Percentiles rank a stretch among this genome's conserved stretches.
Conservation (phyloP, 352 stramenopile species). For the Phytophthora quininea region DNA sequence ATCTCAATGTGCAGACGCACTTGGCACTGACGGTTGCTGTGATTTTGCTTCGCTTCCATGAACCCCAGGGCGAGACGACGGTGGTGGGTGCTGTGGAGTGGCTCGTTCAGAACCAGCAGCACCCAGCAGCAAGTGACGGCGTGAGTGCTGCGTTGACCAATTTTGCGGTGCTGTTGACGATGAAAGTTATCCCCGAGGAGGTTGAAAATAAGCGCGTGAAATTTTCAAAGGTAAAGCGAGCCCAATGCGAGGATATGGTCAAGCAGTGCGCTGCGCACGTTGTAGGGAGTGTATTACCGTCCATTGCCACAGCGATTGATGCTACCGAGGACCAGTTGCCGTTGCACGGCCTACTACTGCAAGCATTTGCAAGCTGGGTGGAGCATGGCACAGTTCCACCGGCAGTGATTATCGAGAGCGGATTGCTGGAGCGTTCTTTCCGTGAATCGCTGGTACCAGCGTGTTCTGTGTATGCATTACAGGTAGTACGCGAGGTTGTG, state of each 20-base stretch:
- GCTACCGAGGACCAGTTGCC: conserved; percentile 49
- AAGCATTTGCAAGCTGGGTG: conserved; percentile 78
- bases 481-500: conserved; percentile 77
- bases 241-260: conserved; percentile 69
- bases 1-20: conserved; percentile 69
- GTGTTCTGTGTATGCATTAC: conserved; percentile 54
- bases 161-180: conserved; percentile 72
- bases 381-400: conserved; percentile 68
- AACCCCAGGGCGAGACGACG: conserved; percentile 53
- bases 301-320: conserved; percentile 64
- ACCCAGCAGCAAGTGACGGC: conserved; percentile 46
- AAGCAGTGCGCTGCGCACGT: conserved; percentile 69
- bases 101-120: conserved; percentile 75
- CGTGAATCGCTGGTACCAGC: conserved; percentile 46
- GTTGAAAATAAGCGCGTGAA: conserved; percentile 83
- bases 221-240: conserved; percentile 70
- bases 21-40: conserved; percentile 79
- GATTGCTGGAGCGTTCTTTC: conserved; percentile 67
- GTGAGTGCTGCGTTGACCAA: conserved; percentile 61
- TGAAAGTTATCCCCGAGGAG: conserved; percentile 83
- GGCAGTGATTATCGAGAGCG: conserved; percentile 61
- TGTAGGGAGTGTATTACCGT: conserved; percentile 60
- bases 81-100: conserved; percentile 74
- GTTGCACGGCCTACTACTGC: conserved; percentile 56
- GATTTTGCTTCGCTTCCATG: conserved; percentile 79